These are phyloP conservation scores for Citrullus mucosospermus DNA, from an alignment of 306 rosid genomes.

Conservation along the genomic window DNA sequence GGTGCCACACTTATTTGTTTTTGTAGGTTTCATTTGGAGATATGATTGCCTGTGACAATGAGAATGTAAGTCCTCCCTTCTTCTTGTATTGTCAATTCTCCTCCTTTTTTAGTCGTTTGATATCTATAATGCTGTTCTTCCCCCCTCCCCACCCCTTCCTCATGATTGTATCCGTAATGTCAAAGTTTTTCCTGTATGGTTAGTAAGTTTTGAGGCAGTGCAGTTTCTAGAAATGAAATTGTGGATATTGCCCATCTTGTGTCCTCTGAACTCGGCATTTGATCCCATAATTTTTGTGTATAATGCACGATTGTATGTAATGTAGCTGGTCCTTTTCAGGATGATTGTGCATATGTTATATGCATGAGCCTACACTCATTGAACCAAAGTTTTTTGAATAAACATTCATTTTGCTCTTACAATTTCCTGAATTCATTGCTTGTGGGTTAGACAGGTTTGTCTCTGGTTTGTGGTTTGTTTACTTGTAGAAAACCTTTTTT, in stretches of 20 bases:
- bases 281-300: background rate
- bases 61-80: constrained; percentile 48
- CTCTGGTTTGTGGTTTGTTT: background rate
- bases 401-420: background rate
- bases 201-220: background rate
- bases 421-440: background rate
- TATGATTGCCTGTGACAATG: constrained; percentile 96
- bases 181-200: background rate
- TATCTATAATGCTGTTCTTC: background rate
- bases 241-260: background rate
- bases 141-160: no score
- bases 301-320: background rate
- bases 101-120: background rate
- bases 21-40: constrained; percentile 88
- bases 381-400: background rate
- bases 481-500: background rate
- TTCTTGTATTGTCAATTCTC: constrained; percentile 11
- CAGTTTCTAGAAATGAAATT: background rate
- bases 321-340: background rate
- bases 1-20: constrained; percentile 6
- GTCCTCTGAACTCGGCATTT: background rate
- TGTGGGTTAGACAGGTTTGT: background rate
- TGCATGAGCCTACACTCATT: background rate
- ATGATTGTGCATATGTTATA: background rate
- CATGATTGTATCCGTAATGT: background rate